Evolutionary conservation across 108 stramenopile genomes (phyloP).

Genomic region (Schizochytrium sp.): DNA sequence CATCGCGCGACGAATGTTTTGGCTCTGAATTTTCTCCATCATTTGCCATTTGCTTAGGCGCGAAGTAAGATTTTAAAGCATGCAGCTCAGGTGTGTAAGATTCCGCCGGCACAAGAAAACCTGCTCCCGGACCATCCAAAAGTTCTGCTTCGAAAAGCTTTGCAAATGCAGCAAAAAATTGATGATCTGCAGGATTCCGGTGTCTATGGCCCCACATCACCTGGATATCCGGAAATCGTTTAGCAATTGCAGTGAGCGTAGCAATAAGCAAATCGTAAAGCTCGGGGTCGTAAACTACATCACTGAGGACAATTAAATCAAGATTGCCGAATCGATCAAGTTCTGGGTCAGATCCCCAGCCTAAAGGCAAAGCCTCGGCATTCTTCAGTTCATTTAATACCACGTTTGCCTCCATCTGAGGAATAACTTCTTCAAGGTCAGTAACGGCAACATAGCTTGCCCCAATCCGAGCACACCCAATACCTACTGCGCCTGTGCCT

Average conservation of each 20-base stretch:
- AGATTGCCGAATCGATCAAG: not conserved
- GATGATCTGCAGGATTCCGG: slow-evolving; percentile 35
- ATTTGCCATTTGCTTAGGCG: not conserved
- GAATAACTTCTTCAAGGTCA: slow-evolving; percentile 69
- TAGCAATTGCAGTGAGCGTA: not conserved
- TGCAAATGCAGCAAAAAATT: slow-evolving; percentile 13
- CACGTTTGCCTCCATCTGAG: slow-evolving; percentile 63
- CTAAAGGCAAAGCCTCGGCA: not conserved
- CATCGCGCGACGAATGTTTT: not conserved
- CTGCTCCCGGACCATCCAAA: not conserved
- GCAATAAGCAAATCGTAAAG: not conserved
- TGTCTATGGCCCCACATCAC: slow-evolving; percentile 45
- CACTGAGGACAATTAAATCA: slow-evolving; percentile 37
- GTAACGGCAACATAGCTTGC: slow-evolving; percentile 66
- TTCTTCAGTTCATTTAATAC: slow-evolving; percentile 28
- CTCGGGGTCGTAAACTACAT: slow-evolving; percentile 59
- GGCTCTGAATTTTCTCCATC: not conserved
- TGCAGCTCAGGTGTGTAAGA: not conserved
- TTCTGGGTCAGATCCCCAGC: not conserved
- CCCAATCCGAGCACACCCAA: slow-evolving; percentile 65
- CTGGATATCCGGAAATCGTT: not conserved
- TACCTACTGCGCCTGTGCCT: slow-evolving; percentile 70
- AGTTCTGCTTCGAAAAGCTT: not conserved
- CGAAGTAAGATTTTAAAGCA: not conserved
- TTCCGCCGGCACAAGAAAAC: not conserved